phyloP scores from a whole-genome alignment of 805 yeast species.

The Kodamaea restingae region DNA sequence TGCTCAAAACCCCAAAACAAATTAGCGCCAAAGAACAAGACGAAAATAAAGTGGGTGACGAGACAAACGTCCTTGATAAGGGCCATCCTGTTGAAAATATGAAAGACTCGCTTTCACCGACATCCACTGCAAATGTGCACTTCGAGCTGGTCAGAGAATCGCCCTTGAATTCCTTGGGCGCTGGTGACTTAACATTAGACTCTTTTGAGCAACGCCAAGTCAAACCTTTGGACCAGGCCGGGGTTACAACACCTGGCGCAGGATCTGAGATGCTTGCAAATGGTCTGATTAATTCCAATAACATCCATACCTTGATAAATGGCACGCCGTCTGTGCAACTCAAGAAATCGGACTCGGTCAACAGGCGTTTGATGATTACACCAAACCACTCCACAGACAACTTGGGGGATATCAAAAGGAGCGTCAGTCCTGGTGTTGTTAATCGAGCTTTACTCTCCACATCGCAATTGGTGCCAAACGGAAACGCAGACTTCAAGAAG shows the following conservation, averaged over 20 bases:
- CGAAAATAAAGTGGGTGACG: no score
- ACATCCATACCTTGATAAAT: slow-evolving; percentile 7
- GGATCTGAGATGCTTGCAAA: neutral
- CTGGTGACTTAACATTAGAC: slow-evolving; percentile 42
- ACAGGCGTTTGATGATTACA: slow-evolving; percentile 11
- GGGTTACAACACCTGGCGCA: slow-evolving; percentile 6
- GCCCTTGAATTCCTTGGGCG: slow-evolving; percentile 46
- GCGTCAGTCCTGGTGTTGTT: slow-evolving; percentile 18
- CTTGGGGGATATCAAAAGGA: slow-evolving; percentile 11
- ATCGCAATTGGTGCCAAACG: slow-evolving; percentile 16
- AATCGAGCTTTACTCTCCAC: slow-evolving; percentile 14
- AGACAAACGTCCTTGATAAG: no score
- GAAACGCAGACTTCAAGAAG: slow-evolving; percentile 17
- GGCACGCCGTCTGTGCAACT: slow-evolving; percentile 5
- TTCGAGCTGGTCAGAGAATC: slow-evolving; percentile 47
- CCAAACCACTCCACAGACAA: slow-evolving; percentile 19
- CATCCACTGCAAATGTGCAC: slow-evolving; percentile 30
- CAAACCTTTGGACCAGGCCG: slow-evolving; percentile 8
- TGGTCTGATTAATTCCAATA: slow-evolving; percentile 4
- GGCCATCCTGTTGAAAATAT: slow-evolving; percentile 5
- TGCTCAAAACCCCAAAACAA: slow-evolving; percentile 13
- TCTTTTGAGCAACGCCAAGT: slow-evolving; percentile 15
- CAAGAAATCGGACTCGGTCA: slow-evolving; percentile 8
- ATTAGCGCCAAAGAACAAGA: no score
- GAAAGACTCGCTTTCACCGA: neutral